Base-by-base conservation (phyloP, 495 filamentous ascomycete genomes). In the Viridothelium virens region DNA sequence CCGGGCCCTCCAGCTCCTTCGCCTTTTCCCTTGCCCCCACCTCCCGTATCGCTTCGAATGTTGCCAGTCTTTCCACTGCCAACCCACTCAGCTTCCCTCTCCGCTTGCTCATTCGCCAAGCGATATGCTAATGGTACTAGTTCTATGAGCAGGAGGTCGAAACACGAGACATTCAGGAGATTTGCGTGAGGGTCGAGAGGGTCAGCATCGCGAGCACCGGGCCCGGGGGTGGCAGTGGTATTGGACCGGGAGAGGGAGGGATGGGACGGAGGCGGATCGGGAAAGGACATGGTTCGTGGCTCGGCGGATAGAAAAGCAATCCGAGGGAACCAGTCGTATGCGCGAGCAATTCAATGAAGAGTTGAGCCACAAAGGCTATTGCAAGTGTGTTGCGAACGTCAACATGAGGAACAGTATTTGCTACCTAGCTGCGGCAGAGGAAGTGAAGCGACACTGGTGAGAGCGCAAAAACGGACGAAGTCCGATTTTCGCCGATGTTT, bases 81-180 rank as follows among this genome's bases (percentile, higher is more conserved):
- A 38, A 41, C 41, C 31, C 66, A 38, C 31, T 50, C 46, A 5
- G 10, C 68, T 33, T 11, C 46, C 16, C n/a, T 59, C 63, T 71
- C 67, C 2, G 73, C 69, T 6, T 87, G 77, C 68, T 88, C 80
- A 72, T 80, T 77, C 12, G 85, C 83, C 38, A 97, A 76, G 63
- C 94, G 85, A 75, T 94, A 91, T 2, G 95, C 90, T 84, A 96
- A 88, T 56, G 94, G 94, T 36, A 98, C 94, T 62, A 98, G 82
- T 79, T 98, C 94, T 71, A 98, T 97, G 67, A 98, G 83, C 14
- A 98, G 86, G 67, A 98, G 86, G 73, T 98, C 94, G 65, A 97
- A 64, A 25, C 63, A 64, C 33, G 63, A 48, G 63, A 64, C 41
- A 10, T 44, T 64, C 14, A 44, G 33, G 39, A 64, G 48, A 25